Conservation (phyloP, 129 eudicot species). For the Pulicaria dysenterica region DNA sequence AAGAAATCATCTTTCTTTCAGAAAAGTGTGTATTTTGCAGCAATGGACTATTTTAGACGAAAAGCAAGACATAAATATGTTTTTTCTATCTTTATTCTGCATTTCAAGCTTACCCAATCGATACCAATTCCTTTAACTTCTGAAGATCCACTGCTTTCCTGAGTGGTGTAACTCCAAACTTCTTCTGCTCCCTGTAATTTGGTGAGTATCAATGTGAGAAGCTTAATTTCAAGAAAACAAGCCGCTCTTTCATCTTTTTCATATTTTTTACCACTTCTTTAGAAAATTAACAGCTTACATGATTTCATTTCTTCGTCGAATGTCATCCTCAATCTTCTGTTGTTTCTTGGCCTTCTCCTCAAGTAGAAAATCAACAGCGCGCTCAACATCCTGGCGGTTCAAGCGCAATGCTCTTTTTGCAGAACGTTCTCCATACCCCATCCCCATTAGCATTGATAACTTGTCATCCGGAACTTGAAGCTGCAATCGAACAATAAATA, state of each 20-base stretch:
- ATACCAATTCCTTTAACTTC: constrained; percentile 58
- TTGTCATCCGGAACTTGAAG: constrained; percentile 90
- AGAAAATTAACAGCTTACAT: constrained; percentile 42
- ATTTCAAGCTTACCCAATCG: constrained; percentile 61
- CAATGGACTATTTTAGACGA: neutral
- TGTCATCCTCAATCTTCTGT: constrained; percentile 58
- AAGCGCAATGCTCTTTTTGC: constrained; percentile 86
- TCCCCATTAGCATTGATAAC: constrained; percentile 67
- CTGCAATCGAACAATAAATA: constrained; percentile 42
- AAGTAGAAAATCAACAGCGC: constrained; percentile 76
- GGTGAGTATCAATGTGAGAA: too few relatives aligned
- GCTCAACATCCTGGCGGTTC: constrained; percentile 65
- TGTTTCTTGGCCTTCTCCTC: constrained; percentile 64
- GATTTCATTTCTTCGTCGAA: constrained; percentile 56
- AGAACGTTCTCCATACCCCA: constrained; percentile 78
- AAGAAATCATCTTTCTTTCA: too few relatives aligned
- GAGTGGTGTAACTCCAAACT: constrained; percentile 76
- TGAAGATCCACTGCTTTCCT: constrained; percentile 75
- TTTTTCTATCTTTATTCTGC: neutral
- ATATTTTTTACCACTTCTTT: neutral
- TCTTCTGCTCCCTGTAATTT: constrained; percentile 82
- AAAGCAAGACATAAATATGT: neutral
- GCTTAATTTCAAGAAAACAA: constrained; percentile 4
- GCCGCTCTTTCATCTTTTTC: neutral
- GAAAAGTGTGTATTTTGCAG: neutral